Conservation (phyloP, 441 rosid genomes). For the Arabidopsis hybrid region DNA sequence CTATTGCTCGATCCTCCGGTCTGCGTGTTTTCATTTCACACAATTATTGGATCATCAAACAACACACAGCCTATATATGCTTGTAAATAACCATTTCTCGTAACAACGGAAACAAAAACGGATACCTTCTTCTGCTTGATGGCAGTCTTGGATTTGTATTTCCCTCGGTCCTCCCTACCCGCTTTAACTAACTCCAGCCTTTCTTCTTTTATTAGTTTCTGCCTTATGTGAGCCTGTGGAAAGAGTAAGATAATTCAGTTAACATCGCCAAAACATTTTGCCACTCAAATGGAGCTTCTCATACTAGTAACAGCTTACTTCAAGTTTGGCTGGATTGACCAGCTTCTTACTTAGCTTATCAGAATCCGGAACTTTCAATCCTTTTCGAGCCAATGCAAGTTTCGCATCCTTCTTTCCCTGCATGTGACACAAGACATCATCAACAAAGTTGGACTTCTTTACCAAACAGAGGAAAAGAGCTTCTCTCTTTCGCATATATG, state of each 20-base stretch:
- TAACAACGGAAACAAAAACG: neutral
- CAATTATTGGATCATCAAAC: slow-evolving; percentile 10
- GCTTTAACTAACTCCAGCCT: slow-evolving; percentile 75
- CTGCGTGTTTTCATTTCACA: slow-evolving; percentile 44
- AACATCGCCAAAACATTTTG: slow-evolving; percentile 16
- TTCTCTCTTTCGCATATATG: neutral
- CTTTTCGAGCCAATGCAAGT: slow-evolving; percentile 72
- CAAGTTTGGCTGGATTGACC: slow-evolving; percentile 84
- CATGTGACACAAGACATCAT: slow-evolving; percentile 24
- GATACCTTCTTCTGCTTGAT: slow-evolving; percentile 79
- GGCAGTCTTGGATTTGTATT: slow-evolving; percentile 73
- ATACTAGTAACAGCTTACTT: slow-evolving; percentile 58
- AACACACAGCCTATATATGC: neutral
- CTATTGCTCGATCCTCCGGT: slow-evolving; percentile 77
- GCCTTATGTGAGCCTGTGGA: slow-evolving; percentile 79
- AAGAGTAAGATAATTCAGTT: slow-evolving; percentile 6
- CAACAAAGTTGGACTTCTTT: slow-evolving; percentile 25
- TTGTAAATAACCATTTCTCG: neutral
- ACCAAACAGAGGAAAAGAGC: slow-evolving; percentile 3
- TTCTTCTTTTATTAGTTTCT: slow-evolving; percentile 79
- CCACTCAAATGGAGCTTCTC: slow-evolving; percentile 19
- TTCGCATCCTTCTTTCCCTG: slow-evolving; percentile 82
- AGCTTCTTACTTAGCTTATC: slow-evolving; percentile 76
- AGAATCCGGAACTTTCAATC: slow-evolving; percentile 75
- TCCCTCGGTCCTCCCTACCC: slow-evolving; percentile 86